Conservation (phyloP, 148 eudicot species). For the Rhododendron ovatum region DNA sequence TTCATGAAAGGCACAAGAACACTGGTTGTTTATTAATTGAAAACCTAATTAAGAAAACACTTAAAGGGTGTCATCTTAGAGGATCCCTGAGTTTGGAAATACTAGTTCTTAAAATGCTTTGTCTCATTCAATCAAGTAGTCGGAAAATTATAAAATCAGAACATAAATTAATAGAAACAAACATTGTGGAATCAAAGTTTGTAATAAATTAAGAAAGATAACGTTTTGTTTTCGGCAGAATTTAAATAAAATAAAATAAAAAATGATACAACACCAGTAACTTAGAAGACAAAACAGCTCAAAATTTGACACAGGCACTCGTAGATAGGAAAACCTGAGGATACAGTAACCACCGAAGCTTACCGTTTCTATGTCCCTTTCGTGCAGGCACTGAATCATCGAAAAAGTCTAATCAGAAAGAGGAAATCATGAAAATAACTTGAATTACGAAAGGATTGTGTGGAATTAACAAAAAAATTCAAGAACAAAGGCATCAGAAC, state of each 20-base stretch:
- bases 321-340: neutral
- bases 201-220: neutral
- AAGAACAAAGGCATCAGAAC: neutral
- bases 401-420: neutral
- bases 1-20: neutral
- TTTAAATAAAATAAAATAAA: neutral
- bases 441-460: neutral
- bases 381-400: conserved; percentile 9
- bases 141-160: neutral
- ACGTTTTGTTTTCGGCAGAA: neutral
- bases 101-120: neutral
- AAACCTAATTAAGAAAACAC: neutral
- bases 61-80: neutral
- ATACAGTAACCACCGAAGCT: neutral
- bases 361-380: neutral
- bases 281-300: neutral
- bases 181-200: neutral
- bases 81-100: neutral
- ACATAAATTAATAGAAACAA: neutral
- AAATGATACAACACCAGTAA: conserved; percentile 1
- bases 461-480: neutral
- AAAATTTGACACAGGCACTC: neutral
- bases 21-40: neutral
- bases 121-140: neutral
- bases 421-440: neutral